A percentile compares a stretch with the other conserved stretches of the same genome.
Evolutionary conservation across 345 rosid genomes (phyloP).

Genomic region (Syzygium aqueum): DNA sequence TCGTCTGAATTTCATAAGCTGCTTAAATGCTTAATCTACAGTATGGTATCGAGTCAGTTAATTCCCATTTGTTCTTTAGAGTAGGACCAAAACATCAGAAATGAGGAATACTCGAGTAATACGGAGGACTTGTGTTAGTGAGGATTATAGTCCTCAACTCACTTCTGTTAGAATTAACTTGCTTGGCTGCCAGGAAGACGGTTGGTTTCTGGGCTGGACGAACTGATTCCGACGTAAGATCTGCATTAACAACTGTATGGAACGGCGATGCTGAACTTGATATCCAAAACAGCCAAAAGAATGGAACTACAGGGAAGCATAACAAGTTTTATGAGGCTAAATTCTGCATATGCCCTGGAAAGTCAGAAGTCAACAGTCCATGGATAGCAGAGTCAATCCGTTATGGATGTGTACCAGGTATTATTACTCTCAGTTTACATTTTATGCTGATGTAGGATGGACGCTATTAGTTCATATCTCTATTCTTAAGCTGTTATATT

Average conservation of each 20-base stretch:
- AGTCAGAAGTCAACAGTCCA: background rate
- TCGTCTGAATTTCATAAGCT: background rate
- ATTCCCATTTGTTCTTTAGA: background rate
- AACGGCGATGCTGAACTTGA: background rate
- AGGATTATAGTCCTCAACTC: background rate
- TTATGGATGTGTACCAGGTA: constrained; percentile 19
- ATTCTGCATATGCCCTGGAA: constrained; percentile 13
- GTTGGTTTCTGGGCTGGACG: constrained; percentile 9
- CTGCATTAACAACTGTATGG: background rate
- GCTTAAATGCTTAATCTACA: background rate
- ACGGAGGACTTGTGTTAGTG: background rate
- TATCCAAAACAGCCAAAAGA: background rate
- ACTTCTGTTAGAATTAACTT: background rate
- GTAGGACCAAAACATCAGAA: background rate
- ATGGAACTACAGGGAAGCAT: background rate
- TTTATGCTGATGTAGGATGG: background rate
- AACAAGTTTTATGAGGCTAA: constrained; percentile 1
- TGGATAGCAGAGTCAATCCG: constrained; percentile 7
- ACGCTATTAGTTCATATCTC: background rate
- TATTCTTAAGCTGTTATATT: background rate
- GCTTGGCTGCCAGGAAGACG: background rate
- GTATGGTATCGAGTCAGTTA: background rate
- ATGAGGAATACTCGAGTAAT: background rate
- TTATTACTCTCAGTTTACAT: background rate
- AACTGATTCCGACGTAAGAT: background rate